Base-by-base conservation (phyloP, 192 early-diverging fungal species). In the Coemansia sp. region DNA sequence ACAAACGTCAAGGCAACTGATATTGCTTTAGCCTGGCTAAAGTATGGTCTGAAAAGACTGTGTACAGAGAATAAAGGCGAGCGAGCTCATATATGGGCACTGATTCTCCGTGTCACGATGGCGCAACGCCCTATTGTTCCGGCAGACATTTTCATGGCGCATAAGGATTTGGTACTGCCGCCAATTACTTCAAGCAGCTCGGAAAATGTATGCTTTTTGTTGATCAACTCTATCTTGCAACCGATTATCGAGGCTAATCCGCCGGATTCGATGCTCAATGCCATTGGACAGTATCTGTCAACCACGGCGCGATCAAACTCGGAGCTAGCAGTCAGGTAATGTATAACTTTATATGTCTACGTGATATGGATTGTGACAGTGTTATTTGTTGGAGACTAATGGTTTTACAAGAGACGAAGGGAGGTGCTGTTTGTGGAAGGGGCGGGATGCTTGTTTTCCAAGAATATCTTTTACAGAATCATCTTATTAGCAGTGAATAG, bases 271-370 rank as follows among this genome's bases (percentile, higher is more conserved):
- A 57, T 59, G 4, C 50, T 67, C 8, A 21, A 16, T 3, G 59
- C 63, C 6, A 51, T 73, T 14, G 40, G 30, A 0, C 19, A 26
- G 14, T 67, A 62, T 28, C 21, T 67, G 3, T 38, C 55, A 14
- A 16, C 57, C 1, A 7, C 26, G 5, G 59, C 55, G 8, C 39
- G 47, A 15, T 15, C 45, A 15, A 65, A 73, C 41, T 38, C 59
- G 12, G 70, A 67, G 39, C 54, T 67, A 23, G 62, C 55, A 31
- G 36, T 73, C 39, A 73, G 70, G 70, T 73, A 73, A 54, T 73
- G 50, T 63, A 53, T 13, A 55, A 46, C 44, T 10, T 9, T 14
- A 45, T 36, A 35, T 53, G 19, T 31, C 23, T 9, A n/a, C 6
- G 6, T 12, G 44, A 20, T 10, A 12, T 16, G 18, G 44, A 2